Percentiles rank a stretch among this genome's conserved stretches.
Conservation (phyloP, 139 green algal species). For the Chlamydomonas sp. region DNA sequence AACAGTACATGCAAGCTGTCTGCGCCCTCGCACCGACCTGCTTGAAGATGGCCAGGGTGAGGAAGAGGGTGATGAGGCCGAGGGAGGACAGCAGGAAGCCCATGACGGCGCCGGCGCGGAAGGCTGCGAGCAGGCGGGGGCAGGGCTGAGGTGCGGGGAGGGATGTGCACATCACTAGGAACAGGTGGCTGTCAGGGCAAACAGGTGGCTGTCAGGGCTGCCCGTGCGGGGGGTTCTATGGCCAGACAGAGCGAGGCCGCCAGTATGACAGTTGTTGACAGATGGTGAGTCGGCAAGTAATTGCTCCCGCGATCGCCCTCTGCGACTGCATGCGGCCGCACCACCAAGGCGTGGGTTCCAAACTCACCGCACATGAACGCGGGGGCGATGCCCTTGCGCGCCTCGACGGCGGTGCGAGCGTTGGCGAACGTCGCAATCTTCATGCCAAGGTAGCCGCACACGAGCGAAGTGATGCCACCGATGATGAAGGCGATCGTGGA, state of each 20-base stretch:
- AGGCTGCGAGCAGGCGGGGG: conserved; percentile 44
- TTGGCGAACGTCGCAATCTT: conserved; percentile 97
- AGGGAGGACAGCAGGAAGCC: conserved; percentile 88
- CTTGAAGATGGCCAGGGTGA: conserved; percentile 70
- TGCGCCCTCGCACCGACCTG: too few species aligned
- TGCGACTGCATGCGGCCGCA: too few species aligned
- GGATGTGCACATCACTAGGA: background rate
- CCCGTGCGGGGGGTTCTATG: too few species aligned
- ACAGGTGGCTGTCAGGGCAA: too few species aligned
- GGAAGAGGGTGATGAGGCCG: conserved; percentile 80
- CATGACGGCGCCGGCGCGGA: conserved; percentile 97
- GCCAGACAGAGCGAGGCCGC: too few species aligned
- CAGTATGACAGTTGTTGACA: too few species aligned
- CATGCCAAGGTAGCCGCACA: conserved; percentile 94
- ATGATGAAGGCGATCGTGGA: conserved; percentile 88
- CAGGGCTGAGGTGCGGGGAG: background rate
- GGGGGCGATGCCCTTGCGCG: conserved; percentile 85
- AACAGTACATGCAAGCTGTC: too few species aligned
- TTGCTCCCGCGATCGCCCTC: too few species aligned
- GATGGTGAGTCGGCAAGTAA: too few species aligned
- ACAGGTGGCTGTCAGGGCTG: too few species aligned
- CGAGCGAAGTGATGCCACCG: conserved; percentile 80
- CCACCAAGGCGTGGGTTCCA: too few species aligned
- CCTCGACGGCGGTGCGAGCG: conserved; percentile 86
- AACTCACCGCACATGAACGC: conserved; percentile 77